phyloP scores from a whole-genome alignment of 495 filamentous ascomycete genomes.

The Penicillium crystallinum region DNA sequence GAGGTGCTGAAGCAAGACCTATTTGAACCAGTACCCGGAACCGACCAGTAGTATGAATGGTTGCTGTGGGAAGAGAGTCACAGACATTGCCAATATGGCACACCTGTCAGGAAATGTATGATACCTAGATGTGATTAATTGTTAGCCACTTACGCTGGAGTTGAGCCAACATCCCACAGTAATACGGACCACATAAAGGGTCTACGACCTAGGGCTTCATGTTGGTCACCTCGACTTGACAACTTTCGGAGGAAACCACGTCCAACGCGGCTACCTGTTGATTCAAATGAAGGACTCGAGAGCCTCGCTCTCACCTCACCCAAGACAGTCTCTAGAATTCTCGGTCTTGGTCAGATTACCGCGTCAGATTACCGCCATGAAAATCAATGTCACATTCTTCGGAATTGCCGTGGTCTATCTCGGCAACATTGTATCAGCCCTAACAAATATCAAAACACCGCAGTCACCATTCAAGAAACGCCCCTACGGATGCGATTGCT shows the following conservation, averaged over 20 bases:
- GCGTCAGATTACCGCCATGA: too few relatives aligned
- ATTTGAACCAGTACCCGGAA: conserved; percentile 20
- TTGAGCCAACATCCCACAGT: not conserved
- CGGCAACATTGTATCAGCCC: not conserved
- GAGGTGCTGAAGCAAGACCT: conserved; percentile 39
- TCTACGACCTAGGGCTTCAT: not conserved
- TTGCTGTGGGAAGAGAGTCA: not conserved
- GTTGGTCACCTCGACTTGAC: not conserved
- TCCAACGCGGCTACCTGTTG: not conserved
- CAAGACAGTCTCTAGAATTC: not conserved
- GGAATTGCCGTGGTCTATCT: conserved; percentile 1
- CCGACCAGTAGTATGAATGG: not conserved
- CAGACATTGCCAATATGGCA: not conserved
- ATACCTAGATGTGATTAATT: not conserved
- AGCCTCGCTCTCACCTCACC: not conserved
- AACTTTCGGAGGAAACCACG: not conserved
- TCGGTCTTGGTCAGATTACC: not conserved
- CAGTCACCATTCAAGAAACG: conserved; percentile 7
- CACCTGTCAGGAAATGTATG: not conserved
- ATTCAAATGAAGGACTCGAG: not conserved
- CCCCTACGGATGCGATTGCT: conserved; percentile 33
- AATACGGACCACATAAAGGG: too few relatives aligned
- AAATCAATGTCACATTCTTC: not conserved
- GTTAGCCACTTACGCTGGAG: not conserved
- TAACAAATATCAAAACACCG: not conserved